Evolutionary conservation across 345 rosid genomes (phyloP), one percentile per base, ranked within the genome.

Genomic region (Schrenkiella parvula): DNA sequence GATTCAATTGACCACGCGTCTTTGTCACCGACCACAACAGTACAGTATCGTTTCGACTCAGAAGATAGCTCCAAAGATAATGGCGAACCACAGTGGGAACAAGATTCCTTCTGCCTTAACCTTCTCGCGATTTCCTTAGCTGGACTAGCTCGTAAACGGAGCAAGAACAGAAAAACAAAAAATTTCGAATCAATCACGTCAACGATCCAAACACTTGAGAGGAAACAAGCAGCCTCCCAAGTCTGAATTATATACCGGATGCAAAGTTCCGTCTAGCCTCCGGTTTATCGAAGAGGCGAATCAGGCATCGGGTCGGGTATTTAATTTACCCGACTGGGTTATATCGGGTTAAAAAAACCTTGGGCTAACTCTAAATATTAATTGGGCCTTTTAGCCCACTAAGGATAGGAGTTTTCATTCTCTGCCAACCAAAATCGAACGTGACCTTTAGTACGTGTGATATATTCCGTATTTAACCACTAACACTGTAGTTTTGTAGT

Each of bases 331-430:
- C 56, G 29, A 43, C 3, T 54, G 18, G 10, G 5, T 25, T 32
- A 2, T n/a, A 53, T 51, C 46, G 10, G 69, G 63, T 15, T 21
- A 28, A 21, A 26, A 17, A 12, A 4, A 28, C 4, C 22, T 55
- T 64, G 66, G 77, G 71, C 34, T 46, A 4, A 11, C 26, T 63
- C 26, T 26, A 25, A 11, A 18, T 66, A 1, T 2, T 4, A 0
- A 19, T 43, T 55, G 50, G 71, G 77, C 58, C 55, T 17, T 43
- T 13, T n/a, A 12, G 64, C 57, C 71, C 58, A 64, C 13, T 52
- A 52, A 61, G 1, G 11, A 8, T 6, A 5, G 0, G 14, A 8
- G 8, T 35, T 23, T 15, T 1, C 11, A 26, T 9, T 58, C 46
- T 12, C 25, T 8, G 26, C 26, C 4, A 31, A 8, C 60, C 13